A percentile compares a stretch with the other conserved stretches of the same genome.
Conservation (phyloP, 345 rosid genomes). For the Eucalyptus regnans region DNA sequence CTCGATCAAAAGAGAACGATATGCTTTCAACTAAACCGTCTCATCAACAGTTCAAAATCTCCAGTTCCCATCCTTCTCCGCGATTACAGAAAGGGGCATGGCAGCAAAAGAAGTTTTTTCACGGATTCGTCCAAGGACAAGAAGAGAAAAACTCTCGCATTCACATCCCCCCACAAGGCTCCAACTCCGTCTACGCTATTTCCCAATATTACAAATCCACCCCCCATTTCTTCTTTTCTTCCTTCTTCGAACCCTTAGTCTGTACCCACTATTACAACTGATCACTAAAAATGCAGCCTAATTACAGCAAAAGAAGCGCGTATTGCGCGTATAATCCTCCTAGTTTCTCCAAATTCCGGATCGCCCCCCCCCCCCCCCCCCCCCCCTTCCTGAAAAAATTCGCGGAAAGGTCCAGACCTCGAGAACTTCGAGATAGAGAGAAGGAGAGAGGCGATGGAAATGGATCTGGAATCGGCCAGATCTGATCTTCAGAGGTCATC, state of each 20-base stretch:
- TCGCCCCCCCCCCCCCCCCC: not conserved
- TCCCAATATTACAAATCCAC: not conserved
- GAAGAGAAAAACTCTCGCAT: not conserved
- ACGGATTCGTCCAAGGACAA: not conserved
- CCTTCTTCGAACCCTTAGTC: not conserved
- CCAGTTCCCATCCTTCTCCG: not conserved
- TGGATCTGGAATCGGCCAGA: not conserved
- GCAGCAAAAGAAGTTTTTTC: not conserved
- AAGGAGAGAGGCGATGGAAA: not conserved
- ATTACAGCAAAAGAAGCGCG: not conserved
- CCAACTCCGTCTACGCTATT: not conserved
- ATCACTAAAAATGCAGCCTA: not conserved
- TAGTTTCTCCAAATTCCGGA: not conserved
- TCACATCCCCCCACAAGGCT: not conserved
- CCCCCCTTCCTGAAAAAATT: not conserved
- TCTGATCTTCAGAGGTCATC: not conserved
- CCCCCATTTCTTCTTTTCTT: not conserved
- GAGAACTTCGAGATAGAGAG: not conserved
- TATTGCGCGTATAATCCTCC: not conserved
- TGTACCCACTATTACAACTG: not conserved
- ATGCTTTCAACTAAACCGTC: not conserved
- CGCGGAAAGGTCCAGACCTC: not conserved
- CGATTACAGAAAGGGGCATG: accelerated
- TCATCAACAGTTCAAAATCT: not conserved
- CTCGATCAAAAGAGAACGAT: not conserved